Base-by-base conservation (phyloP, 31 red algal genomes). In the Bonnemaisonia californica region DNA sequence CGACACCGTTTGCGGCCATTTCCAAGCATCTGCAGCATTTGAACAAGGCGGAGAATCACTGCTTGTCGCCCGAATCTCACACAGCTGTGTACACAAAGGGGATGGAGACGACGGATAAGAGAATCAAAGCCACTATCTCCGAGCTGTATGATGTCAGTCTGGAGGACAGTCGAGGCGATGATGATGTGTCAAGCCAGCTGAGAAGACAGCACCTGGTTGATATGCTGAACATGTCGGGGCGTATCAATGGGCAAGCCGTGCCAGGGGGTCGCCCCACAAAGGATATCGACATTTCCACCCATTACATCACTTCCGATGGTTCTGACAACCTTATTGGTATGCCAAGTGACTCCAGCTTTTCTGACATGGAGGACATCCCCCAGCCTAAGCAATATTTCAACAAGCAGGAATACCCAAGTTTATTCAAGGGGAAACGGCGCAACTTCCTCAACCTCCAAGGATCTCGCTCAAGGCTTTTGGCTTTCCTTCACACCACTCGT, bases 1-100 rank as follows among this genome's bases (percentile, higher is more conserved):
- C 93, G 7, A 96, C 93, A 23, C 93, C 93, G 0, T 96, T 96
- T 54, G 57, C 76, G 1, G 60, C 84, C n/a, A 85, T 96, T 3
- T 79, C 74, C 30, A 85, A 94, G 78, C 57, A 86, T 32, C 41
- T 79, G 32, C 82, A 94, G 22, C 80, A 87, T 40, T 47, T 65
- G 55, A 71, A 90, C 16, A 28, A 41, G 0, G 54, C 32, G 4
- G 30, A 63, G 1, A 70, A 60, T 30, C 45, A 9, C 34, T 28
- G 29, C 82, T 40, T 39, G 37, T 26, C 27, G n/a, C 24, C 22
- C 4, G 13, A 39, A 45, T 41, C 57, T 30, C 31, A 26, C 22
- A n/a, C n/a, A n/a, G n/a, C n/a, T n/a, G 41, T 55, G 37, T 36
- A 65, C 47, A 4, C 24, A n/a, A 21, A 36, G 12, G 57, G 18